Percentiles rank a stretch among this genome's conserved stretches.
These are phyloP conservation scores for Saprolegnia diclina DNA, from an alignment of 352 stramenopile species.

Conservation along the genomic window DNA sequence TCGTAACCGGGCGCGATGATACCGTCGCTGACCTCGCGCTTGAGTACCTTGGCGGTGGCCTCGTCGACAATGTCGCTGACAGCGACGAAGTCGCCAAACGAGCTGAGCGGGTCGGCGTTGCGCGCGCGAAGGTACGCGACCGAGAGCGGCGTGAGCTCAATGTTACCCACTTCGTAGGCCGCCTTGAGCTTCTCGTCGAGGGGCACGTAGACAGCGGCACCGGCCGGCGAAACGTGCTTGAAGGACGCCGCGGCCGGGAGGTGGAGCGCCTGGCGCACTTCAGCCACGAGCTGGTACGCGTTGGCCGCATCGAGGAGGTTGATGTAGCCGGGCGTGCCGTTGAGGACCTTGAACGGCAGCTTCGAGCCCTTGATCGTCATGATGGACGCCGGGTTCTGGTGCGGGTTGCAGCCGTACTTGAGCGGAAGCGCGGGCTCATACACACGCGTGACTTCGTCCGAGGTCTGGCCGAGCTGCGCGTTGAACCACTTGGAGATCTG, in stretches of 20 bases:
- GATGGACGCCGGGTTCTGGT: constrained; percentile 95
- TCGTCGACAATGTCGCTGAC: constrained; percentile 98
- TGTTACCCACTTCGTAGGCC: constrained; percentile 93
- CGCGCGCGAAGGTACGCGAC: constrained; percentile 97
- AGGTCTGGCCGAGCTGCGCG: constrained; percentile 71
- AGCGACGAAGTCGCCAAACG: constrained; percentile 99
- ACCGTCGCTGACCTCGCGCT: constrained; percentile 98
- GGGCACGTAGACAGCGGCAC: constrained; percentile 96
- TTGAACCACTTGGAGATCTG: constrained; percentile 97
- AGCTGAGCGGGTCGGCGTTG: constrained; percentile 98
- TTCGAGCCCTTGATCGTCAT: constrained; percentile 57
- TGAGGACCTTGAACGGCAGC: constrained; percentile 85
- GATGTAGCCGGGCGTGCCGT: constrained; percentile 98
- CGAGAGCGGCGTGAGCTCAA: constrained; percentile 90
- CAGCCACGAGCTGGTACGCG: constrained; percentile 98
- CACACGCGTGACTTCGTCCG: constrained; percentile 83
- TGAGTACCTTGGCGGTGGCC: constrained; percentile 96
- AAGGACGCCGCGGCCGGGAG: constrained; percentile 95
- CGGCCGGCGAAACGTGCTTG: constrained; percentile 98
- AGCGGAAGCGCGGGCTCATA: constrained; percentile 93
- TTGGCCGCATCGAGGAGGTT: constrained; percentile 99
- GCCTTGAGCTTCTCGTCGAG: constrained; percentile 88
- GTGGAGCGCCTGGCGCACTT: constrained; percentile 92
- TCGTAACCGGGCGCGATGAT: constrained; percentile 99
- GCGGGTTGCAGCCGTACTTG: constrained; percentile 98